Base-by-base conservation (phyloP, 768 basidiomycete genomes). In the Suillus luteus region DNA sequence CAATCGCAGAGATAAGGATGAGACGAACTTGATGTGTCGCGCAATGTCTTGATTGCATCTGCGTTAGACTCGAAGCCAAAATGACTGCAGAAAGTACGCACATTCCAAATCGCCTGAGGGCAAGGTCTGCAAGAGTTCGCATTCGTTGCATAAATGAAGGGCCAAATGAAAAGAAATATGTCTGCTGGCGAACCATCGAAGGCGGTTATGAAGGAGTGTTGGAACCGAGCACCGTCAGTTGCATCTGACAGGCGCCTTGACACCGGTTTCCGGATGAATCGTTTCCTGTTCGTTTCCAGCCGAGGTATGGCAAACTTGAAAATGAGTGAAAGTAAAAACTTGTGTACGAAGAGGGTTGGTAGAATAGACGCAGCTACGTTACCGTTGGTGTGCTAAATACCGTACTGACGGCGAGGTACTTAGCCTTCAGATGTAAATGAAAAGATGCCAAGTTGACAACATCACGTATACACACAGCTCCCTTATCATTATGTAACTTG, bases 11-110 rank as follows among this genome's bases (percentile, higher is more conserved):
- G 65, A 94, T 88, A 68, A 96, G 84, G 73, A 96, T 92, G 57
- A 95, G 87, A 60, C 92, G 87, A 62, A 93, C 92, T 76, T 95
- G 94, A 75, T 95, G 92, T 1, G 90, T 92, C 66, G 93, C 92
- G 70, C 93, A 94, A 72, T 95, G 93, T 63, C 93, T 95, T 69
- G 14, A 61, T 49, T 11, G 35, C 33, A 37, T 48, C 37, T 54
- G 41, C 62, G 64, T 65, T 64, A 57, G 63, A 65, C 22, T 43
- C 60, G 64, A 54, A 35, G 22, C 52, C 52, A 57, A 27, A 51
- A 63, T 14, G 24, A 44, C 43, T 40, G 59, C 37, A 55, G 49
- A 22, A 55, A 24, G 37, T n/a, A 86, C 92, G 72, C 77, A 93
- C 92, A 93, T 80, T 77, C 92, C 92, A 71, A 93, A 92, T 58